Base-by-base conservation (phyloP, 495 filamentous ascomycete species). In the Penicillium lividum region DNA sequence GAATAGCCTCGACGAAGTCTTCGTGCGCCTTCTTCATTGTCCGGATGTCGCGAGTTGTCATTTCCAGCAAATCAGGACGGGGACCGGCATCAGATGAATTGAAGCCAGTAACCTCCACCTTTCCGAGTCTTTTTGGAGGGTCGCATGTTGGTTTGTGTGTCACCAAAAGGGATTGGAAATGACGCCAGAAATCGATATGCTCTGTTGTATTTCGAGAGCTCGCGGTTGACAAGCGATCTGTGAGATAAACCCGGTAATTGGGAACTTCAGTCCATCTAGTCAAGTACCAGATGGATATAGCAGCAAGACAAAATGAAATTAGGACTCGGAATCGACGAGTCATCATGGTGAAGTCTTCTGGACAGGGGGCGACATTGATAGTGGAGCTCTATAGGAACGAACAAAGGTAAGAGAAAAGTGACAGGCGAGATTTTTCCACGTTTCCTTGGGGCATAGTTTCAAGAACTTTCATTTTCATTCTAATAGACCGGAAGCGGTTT, bases 1-100 rank as follows among this genome's bases (percentile, higher is more conserved):
- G 60, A 33, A 80, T 74, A 2, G 65, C 64, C 16, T 68, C 51
- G 27, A 80, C 63, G 58, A 79, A 80, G 25, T 64, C 57, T 7
- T 53, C 52, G 54, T 80, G 77, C 5, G 64, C 65, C 22, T 60
- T 55, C 36, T 66, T 66, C 70, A 75, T 68, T n/a, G 51, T 49
- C 8, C 58, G 56, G 13, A 73, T 59, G 48, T 75, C 71, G 5
- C 65, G 58, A 11, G 59, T 57, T 1, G 61, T 33, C 68, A 75
- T 71, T 53, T 72, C 67, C 51, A 75, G 51, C 29, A 68, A 36
- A 38, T 75, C 64, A 9, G 71, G 68, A 42, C 64, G 68, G 29
- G 60, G 25, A n/a, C 53, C 47, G n/a, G 60, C 34, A 15, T 54
- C 43, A 1, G 34, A 44, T 7, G 54, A n/a, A 9, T 53, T 54